These are phyloP conservation scores for Leccinum disarticulatum DNA, from an alignment of 768 basidiomycete species.

Conservation along the genomic window DNA sequence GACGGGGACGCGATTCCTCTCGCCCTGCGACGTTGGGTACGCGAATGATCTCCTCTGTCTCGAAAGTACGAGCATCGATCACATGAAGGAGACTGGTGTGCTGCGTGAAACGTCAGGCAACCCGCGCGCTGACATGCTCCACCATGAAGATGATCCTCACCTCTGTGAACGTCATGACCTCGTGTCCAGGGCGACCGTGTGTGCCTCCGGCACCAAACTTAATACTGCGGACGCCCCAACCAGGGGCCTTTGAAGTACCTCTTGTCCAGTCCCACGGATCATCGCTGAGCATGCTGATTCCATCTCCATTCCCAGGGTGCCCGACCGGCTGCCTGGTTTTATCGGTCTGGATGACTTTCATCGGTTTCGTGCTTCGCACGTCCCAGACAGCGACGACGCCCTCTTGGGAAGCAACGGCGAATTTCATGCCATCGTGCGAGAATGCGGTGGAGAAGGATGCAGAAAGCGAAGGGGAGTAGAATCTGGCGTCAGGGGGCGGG, in stretches of 20 bases:
- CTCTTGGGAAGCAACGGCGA: slow-evolving; percentile 82
- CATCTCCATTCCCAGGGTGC: slow-evolving; percentile 38
- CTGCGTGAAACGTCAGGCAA: slow-evolving; percentile 38
- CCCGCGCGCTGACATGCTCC: not conserved
- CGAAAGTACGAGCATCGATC: slow-evolving; percentile 85
- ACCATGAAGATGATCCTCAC: slow-evolving; percentile 40
- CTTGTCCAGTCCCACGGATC: slow-evolving; percentile 71
- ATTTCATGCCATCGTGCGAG: slow-evolving; percentile 71
- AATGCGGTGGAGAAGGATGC: slow-evolving; percentile 84
- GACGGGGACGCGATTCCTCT: slow-evolving; percentile 15
- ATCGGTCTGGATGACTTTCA: slow-evolving; percentile 66
- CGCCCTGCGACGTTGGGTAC: slow-evolving; percentile 44
- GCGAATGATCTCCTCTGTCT: slow-evolving; percentile 66
- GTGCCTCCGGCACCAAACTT: slow-evolving; percentile 74
- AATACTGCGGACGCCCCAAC: slow-evolving; percentile 83
- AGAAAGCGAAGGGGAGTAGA: slow-evolving; percentile 45
- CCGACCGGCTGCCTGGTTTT: slow-evolving; percentile 33
- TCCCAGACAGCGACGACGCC: slow-evolving; percentile 83
- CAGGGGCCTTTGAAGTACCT: slow-evolving; percentile 57
- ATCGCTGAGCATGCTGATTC: slow-evolving; percentile 56
- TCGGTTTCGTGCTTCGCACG: slow-evolving; percentile 67
- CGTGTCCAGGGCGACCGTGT: slow-evolving; percentile 50
- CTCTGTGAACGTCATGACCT: slow-evolving; percentile 89
- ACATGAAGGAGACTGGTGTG: slow-evolving; percentile 82
- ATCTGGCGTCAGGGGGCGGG: slow-evolving; percentile 50